These are phyloP conservation scores for Musa itinerans DNA, from an alignment of 176 grass and related monocot species.

Conservation along the genomic window DNA sequence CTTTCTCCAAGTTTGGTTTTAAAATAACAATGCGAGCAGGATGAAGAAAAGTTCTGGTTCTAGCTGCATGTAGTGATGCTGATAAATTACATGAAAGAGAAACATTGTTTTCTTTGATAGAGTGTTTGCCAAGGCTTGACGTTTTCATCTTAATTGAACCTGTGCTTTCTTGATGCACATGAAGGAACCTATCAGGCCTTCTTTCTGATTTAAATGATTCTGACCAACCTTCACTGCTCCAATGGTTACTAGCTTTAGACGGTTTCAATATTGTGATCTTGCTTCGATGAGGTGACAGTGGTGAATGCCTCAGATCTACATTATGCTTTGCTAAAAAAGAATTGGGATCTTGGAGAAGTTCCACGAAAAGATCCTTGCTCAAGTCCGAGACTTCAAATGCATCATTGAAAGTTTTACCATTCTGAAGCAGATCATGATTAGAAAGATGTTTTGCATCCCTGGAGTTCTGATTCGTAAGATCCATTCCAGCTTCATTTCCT, in stretches of 20 bases:
- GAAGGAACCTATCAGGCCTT: background rate
- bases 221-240: constrained; percentile 8
- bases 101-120: constrained; percentile 14
- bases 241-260: constrained; percentile 18
- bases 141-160: background rate
- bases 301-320: constrained; percentile 19
- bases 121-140: constrained; percentile 9
- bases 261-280: constrained; percentile 3
- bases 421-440: constrained; percentile 23
- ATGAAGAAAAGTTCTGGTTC: constrained; percentile 6
- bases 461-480: constrained; percentile 48
- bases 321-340: constrained; percentile 29
- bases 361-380: constrained; percentile 58
- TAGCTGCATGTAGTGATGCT: constrained; percentile 5
- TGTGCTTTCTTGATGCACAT: background rate
- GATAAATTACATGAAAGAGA: constrained; percentile 10
- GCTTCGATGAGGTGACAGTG: constrained; percentile 7
- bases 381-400: constrained; percentile 44
- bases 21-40: constrained; percentile 50
- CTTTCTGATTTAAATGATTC: background rate
- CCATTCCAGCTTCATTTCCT: constrained; percentile 22
- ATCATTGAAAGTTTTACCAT: constrained; percentile 38
- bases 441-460: constrained; percentile 45
- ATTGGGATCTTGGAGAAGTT: constrained; percentile 52
- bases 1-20: constrained; percentile 45